Evolutionary conservation across 495 filamentous ascomycete genomes (phyloP).

Genomic region (Penicillium bialowiezense): DNA sequence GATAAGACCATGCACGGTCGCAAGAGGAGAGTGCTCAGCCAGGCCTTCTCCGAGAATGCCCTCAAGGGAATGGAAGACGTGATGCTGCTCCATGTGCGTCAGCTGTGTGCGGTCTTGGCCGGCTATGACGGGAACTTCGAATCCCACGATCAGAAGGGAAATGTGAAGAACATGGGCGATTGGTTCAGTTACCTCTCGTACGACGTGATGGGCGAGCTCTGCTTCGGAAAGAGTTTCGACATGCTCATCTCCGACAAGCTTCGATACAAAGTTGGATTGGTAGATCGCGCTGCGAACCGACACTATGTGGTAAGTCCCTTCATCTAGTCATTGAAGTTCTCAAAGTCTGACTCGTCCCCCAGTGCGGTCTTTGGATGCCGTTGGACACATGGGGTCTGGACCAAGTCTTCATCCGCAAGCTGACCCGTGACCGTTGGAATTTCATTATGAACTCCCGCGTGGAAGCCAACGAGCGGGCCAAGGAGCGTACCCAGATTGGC

Average conservation of each 20-base stretch:
- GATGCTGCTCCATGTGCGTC: conserved; percentile 46
- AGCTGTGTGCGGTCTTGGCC: conserved; percentile 40
- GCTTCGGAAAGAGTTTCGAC: conserved; percentile 53
- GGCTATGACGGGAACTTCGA: conserved; percentile 11
- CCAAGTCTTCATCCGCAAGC: conserved; percentile 55
- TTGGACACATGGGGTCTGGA: conserved; percentile 53
- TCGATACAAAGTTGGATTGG: conserved; percentile 45
- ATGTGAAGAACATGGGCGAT: conserved; percentile 45
- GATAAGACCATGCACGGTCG: conserved; percentile 51
- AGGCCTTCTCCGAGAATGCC: conserved; percentile 52
- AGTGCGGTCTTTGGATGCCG: conserved; percentile 61
- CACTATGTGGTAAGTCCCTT: conserved; percentile 49
- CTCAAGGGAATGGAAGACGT: conserved; percentile 52
- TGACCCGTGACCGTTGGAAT: conserved; percentile 55
- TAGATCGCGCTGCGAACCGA: conserved; percentile 50
- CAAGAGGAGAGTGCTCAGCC: conserved; percentile 53
- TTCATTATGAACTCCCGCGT: conserved; percentile 60
- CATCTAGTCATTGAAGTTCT: background rate
- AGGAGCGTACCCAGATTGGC: conserved; percentile 41
- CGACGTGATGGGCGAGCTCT: conserved; percentile 51
- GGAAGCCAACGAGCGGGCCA: conserved; percentile 55
- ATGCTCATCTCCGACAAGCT: conserved; percentile 51
- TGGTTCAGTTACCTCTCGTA: conserved; percentile 54
- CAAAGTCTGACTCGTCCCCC: background rate
- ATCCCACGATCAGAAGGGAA: conserved; percentile 16